Conservation (phyloP, 768 basidiomycete species). For the Rhodotorula graminis region DNA sequence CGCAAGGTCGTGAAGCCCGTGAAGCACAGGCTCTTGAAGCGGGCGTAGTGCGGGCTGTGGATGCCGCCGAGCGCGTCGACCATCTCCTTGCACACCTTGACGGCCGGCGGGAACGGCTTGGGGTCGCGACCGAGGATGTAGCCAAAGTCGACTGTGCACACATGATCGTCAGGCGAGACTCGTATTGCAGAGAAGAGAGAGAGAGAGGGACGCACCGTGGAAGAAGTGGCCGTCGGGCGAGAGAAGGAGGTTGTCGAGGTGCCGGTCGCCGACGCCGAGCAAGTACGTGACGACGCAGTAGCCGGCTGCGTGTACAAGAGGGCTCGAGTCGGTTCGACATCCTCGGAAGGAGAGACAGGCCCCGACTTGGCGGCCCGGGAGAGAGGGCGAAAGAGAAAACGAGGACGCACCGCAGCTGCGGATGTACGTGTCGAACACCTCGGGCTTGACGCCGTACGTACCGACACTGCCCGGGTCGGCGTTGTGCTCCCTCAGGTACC, state of each 20-base stretch:
- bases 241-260: slow-evolving; percentile 88
- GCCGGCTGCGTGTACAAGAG: slow-evolving; percentile 59
- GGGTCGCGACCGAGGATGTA: slow-evolving; percentile 97
- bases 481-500: slow-evolving; percentile 76
- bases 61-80: slow-evolving; percentile 99
- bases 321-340: not conserved
- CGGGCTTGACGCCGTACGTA: slow-evolving; percentile 88
- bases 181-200: not conserved
- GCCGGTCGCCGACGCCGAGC: slow-evolving; percentile 92
- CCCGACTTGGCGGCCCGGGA: too few relatives aligned
- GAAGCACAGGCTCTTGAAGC: slow-evolving; percentile 94
- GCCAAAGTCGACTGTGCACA: slow-evolving; percentile 82
- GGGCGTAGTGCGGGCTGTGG: slow-evolving; percentile 85
- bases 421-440: slow-evolving; percentile 92
- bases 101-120: slow-evolving; percentile 93
- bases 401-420: slow-evolving; percentile 78
- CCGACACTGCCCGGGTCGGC: slow-evolving; percentile 93
- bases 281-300: slow-evolving; percentile 97
- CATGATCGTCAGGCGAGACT: not conserved
- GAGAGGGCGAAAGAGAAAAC: not conserved
- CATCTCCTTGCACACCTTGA: slow-evolving; percentile 99
- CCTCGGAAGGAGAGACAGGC: not conserved
- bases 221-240: slow-evolving; percentile 97
- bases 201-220: slow-evolving; percentile 59
- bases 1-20: slow-evolving; percentile 95